Evolutionary conservation across 1,139 yeast species (phyloP).

Genomic region (Suhomyces coccinellae): DNA sequence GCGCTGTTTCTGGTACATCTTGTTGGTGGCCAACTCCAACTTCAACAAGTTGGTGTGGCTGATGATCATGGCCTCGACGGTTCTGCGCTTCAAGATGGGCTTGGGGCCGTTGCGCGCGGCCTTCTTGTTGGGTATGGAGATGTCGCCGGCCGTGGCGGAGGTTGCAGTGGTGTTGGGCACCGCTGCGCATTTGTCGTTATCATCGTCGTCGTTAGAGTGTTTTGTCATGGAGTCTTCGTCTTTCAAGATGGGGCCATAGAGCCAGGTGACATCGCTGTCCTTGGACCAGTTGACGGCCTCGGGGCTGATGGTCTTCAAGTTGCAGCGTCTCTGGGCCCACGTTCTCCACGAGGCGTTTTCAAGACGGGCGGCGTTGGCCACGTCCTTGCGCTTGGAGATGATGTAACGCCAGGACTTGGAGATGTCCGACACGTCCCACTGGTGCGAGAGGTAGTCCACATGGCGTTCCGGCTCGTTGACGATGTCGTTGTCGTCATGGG

Average conservation of each 20-base stretch:
- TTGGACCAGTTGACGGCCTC: conserved; percentile 78
- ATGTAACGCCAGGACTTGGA: conserved; percentile 95
- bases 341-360: conserved; percentile 87
- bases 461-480: conserved; percentile 81
- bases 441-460: conserved; percentile 90
- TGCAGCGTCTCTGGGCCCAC: conserved; percentile 76
- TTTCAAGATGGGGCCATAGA: conserved; percentile 74
- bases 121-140: conserved; percentile 32
- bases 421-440: conserved; percentile 94
- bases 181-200: conserved; percentile 19
- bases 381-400: conserved; percentile 73
- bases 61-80: conserved; percentile 73
- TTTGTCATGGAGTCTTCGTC: conserved; percentile 31
- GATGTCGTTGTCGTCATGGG: conserved; percentile 85
- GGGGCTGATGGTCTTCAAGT: conserved; percentile 68
- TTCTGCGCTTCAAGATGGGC: conserved; percentile 80
- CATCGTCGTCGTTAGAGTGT: conserved; percentile 21
- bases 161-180: conserved; percentile 34
- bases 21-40: conserved; percentile 45
- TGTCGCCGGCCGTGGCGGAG: conserved; percentile 50
- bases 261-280: conserved; percentile 77
- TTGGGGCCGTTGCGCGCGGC: conserved; percentile 42
- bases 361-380: conserved; percentile 64
- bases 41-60: conserved; percentile 55
- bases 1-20: conserved; percentile 30